Evolutionary conservation across 768 basidiomycete species (phyloP).

Genomic region (Russula olivacea): DNA sequence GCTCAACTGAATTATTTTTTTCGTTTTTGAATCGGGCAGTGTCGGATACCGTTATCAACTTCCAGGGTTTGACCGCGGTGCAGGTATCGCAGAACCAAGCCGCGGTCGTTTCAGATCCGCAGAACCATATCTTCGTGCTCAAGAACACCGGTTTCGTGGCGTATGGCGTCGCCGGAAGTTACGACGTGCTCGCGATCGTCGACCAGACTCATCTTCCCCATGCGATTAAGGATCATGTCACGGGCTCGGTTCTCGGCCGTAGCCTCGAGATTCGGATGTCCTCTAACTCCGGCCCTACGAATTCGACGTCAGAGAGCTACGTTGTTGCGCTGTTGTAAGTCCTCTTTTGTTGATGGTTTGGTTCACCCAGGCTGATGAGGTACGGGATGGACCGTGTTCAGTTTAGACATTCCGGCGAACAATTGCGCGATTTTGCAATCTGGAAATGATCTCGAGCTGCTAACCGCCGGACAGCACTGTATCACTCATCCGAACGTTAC

Average conservation of each 20-base stretch:
- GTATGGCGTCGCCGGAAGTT: constrained; percentile 72
- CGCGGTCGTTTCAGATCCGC: constrained; percentile 71
- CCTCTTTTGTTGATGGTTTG: constrained; percentile 2
- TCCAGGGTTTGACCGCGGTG: constrained; percentile 74
- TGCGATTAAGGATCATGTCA: constrained; percentile 54
- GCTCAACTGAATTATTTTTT: no score
- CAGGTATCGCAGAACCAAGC: constrained; percentile 85
- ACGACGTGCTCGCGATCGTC: constrained; percentile 66
- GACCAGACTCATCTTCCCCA: constrained; percentile 76
- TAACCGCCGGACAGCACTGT: constrained; percentile 78
- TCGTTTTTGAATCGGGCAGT: constrained; percentile 35
- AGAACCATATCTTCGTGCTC: constrained; percentile 74
- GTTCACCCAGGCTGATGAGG: not conserved
- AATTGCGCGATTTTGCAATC: constrained; percentile 83
- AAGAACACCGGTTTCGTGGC: constrained; percentile 77
- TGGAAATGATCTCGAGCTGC: constrained; percentile 71
- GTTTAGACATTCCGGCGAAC: constrained; percentile 77
- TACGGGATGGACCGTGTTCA: constrained; percentile 28
- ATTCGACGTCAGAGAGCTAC: constrained; percentile 43
- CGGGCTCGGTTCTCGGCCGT: constrained; percentile 57
- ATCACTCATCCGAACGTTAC: constrained; percentile 83
- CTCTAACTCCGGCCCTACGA: constrained; percentile 40
- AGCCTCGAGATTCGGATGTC: constrained; percentile 77
- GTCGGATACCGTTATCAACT: constrained; percentile 77
- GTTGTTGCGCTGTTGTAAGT: constrained; percentile 73